Evolutionary conservation across 768 basidiomycete genomes (phyloP), one percentile per base, ranked within the genome.

Genomic region (Termitomyces sp.): DNA sequence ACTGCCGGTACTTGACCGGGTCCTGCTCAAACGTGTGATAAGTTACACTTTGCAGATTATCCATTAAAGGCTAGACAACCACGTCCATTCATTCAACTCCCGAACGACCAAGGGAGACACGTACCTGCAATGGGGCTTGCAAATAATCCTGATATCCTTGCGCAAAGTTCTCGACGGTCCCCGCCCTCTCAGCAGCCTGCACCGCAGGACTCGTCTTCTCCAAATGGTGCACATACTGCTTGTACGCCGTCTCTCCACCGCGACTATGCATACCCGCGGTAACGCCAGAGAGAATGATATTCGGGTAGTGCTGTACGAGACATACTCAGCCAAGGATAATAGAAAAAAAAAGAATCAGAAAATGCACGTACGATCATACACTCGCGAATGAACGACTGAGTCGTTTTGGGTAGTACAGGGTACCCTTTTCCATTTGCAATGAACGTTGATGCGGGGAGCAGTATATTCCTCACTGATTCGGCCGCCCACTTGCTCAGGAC

Each of bases 11-110:
- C 70, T 99, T 99, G 57, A 98, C 86, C 3, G 97, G 96, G 73
- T 98, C 97, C 67, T 93, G 84, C 66, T 99, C 97, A 65, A 99
- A 99, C 2, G 92, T 93, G 66, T 98, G 93, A 70, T 99, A 99
- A 11, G 94, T 98, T 60, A 88, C 82, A 62, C 93, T 95, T 65
- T 91, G 92, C 53, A 99, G 72, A 71, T 99, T 95, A 65, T 99
- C 96, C 94, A 96, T 96, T 63, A 99, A 70, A 22, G 97, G 97
- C 90, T 95, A 62, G 53, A 58, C 53, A 48, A 47, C 17, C 17
- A 28, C 44, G 14, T 17, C 19, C 17, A 56, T 43, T 45, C 65
- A 26, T 12, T 30, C 14, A 45, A 44, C 34, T 45, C 38, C 35
- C 49, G 37, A 41, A 19, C 9, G 3, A 19, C 1, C 5, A 21